Base-by-base conservation (phyloP, 2,329 filamentous ascomycete species). In the Cladophialophora exuberans region DNA sequence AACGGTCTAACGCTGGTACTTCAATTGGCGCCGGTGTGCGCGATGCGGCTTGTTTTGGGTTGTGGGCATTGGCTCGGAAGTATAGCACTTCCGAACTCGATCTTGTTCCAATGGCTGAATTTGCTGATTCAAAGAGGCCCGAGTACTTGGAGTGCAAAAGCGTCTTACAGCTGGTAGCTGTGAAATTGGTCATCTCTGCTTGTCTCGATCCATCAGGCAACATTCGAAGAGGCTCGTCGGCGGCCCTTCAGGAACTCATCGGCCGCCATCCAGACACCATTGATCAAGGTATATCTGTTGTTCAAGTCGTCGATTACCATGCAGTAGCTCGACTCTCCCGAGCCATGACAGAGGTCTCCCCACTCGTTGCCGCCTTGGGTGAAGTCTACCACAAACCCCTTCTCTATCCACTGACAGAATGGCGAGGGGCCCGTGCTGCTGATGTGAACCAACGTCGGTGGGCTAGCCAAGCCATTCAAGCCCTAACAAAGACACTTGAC, bases 41-140 rank as follows among this genome's bases (percentile, higher is more conserved):
- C 42, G 94, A 99, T 74, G 93, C 94, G 10, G 90, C 94, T 2
- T 97, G 92, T 69, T 99, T 97, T 69, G 94, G 94, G 5, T 87
- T 97, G 20, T 99, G 94, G 94, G 88, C 92, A 1, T 71, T 97
- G 6, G 90, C 93, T 18, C 83, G 94, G 52, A 86, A 93, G 51
- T 99, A 97, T 65, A 85, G 83, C 1, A 96, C 91, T 0, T 67
- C 76, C 0, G 93, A 97, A 69, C 79, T 97, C 5, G 77, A 87
- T 9, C 76, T 77, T 0, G 3, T 70, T 3, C 35, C 43, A 7
- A 18, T 60, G 3, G 51, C 54, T 23, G 33, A 38, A 3, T 54
- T 51, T 42, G 47, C 51, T 25, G 52, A 54, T 45, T 38, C 39
- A 26, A 51, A 39, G 13, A 25, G 22, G 5, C 43, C 15, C 7